A percentile compares a stretch with the other conserved stretches of the same genome.
Evolutionary conservation across 371 early-diverging fungal species (phyloP).

Genomic region (Rhizopus delemar): DNA sequence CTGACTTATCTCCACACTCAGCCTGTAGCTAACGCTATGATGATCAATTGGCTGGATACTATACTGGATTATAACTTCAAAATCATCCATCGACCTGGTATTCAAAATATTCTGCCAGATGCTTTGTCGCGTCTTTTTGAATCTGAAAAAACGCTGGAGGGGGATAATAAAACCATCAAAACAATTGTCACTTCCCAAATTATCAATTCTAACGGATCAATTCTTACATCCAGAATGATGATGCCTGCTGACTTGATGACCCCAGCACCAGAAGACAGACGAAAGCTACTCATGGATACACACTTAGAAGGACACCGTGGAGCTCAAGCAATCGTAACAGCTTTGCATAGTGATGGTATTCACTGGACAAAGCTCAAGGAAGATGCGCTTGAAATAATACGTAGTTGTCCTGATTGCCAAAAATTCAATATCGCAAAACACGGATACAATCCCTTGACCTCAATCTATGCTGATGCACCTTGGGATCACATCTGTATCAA

Average conservation of each 20-base stretch:
- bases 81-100: conserved; percentile 18
- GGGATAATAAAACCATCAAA: background rate
- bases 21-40: conserved; percentile 11
- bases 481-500: conserved; percentile 1
- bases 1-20: conserved; percentile 15
- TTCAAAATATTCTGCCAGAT: conserved; percentile 16
- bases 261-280: background rate
- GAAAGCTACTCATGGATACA: background rate
- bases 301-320: background rate
- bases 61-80: conserved; percentile 16
- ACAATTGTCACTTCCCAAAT: background rate
- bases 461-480: background rate
- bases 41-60: conserved; percentile 22
- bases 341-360: background rate
- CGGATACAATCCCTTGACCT: conserved; percentile 2
- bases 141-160: conserved; percentile 6
- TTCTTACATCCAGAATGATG: background rate
- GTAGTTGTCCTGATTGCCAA: background rate
- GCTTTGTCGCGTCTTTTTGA: conserved; percentile 8
- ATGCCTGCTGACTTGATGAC: background rate
- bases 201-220: background rate
- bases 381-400: background rate
- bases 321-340: background rate
- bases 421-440: background rate
- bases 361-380: conserved; percentile 7